Conservation (phyloP, 495 filamentous ascomycete genomes). For the Cryomyces minteri region DNA sequence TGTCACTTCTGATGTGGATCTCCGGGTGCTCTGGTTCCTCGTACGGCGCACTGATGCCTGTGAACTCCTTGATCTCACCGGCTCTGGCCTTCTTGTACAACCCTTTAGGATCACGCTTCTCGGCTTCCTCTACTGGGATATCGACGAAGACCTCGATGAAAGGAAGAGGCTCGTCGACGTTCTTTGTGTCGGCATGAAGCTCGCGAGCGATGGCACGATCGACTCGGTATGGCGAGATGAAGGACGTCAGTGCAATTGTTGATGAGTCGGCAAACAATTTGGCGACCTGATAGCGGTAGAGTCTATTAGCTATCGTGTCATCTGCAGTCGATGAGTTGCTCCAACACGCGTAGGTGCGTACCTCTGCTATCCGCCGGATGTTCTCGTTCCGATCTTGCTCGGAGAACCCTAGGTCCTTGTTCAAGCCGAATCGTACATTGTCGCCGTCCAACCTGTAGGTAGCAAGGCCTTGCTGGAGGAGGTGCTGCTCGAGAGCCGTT, state of each 20-base stretch:
- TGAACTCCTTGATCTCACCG: constrained; percentile 93
- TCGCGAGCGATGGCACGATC: constrained; percentile 69
- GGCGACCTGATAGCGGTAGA: constrained; percentile 40
- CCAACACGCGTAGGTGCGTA: too few relatives aligned
- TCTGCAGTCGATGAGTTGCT: too few relatives aligned
- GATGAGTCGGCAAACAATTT: constrained; percentile 88
- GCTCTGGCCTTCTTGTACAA: constrained; percentile 90
- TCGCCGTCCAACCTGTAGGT: constrained; percentile 95
- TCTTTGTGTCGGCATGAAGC: constrained; percentile 43
- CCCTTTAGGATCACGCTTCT: constrained; percentile 89
- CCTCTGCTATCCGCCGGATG: constrained; percentile 86
- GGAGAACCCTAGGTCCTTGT: constrained; percentile 90
- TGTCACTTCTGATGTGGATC: constrained; percentile 61
- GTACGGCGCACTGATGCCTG: constrained; percentile 84
- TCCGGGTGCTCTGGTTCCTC: constrained; percentile 77
- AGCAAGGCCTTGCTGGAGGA: constrained; percentile 62
- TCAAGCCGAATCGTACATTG: constrained; percentile 95
- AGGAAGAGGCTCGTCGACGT: constrained; percentile 41
- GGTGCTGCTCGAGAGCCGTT: constrained; percentile 86
- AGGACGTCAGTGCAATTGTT: constrained; percentile 77
- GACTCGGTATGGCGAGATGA: constrained; percentile 85
- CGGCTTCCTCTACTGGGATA: constrained; percentile 74
- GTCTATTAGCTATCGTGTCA: neutral
- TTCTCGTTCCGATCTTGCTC: constrained; percentile 92
- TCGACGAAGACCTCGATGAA: constrained; percentile 93